Percentiles rank a stretch among this genome's conserved stretches.
These are phyloP conservation scores for Pneumocystis oryctolagi DNA, from an alignment of 1,139 yeast species.

Conservation along the genomic window DNA sequence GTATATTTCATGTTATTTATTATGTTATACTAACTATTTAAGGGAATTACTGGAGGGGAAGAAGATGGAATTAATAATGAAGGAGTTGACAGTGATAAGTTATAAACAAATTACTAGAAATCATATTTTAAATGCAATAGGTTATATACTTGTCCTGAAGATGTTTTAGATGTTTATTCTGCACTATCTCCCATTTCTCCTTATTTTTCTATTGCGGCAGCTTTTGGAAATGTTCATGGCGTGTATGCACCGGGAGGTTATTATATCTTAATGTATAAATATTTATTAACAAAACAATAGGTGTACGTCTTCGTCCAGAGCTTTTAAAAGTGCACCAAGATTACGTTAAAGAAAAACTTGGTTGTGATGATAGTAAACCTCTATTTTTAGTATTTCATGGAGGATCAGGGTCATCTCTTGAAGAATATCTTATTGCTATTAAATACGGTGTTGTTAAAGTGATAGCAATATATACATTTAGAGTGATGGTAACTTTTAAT, in stretches of 20 bases:
- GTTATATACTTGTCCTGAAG: conserved; percentile 90
- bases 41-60: conserved; percentile 44
- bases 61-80: conserved; percentile 99
- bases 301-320: conserved; percentile 84
- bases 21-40: not conserved
- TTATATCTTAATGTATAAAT: not conserved
- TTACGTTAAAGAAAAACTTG: conserved; percentile 50
- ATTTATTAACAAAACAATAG: conserved; percentile 19
- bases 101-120: not conserved
- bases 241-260: conserved; percentile 86
- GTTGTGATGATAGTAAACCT: conserved; percentile 44
- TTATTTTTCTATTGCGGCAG: conserved; percentile 98
- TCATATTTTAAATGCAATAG: not conserved
- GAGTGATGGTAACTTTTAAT: conserved; percentile 81
- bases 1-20: conserved; percentile 68
- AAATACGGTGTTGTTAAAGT: conserved; percentile 94
- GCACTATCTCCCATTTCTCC: conserved; percentile 87
- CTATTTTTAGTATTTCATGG: conserved; percentile 99
- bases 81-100: conserved; percentile 64
- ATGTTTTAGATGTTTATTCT: conserved; percentile 79
- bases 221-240: conserved; percentile 99
- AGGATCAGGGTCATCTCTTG: conserved; percentile 94
- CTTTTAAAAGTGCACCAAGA: conserved; percentile 92
- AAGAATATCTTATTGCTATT: conserved; percentile 85
- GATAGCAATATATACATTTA: conserved; percentile 96